These are phyloP conservation scores for Pythium volutum DNA, from an alignment of 352 stramenopile genomes.

Conservation along the genomic window DNA sequence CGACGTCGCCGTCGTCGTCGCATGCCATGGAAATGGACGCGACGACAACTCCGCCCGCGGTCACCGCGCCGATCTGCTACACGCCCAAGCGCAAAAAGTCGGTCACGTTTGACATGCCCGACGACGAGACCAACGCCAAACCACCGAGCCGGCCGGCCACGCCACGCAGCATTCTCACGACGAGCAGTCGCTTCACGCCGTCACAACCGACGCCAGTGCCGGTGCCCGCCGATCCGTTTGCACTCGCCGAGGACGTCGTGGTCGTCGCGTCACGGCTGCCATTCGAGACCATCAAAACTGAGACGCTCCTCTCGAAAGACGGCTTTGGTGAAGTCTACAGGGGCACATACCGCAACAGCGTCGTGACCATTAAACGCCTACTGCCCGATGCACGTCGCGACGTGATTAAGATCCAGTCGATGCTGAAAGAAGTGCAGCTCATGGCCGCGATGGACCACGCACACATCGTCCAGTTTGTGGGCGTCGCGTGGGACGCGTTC, in stretches of 20 bases:
- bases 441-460: constrained; percentile 33
- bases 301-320: constrained; percentile 19
- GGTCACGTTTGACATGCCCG: background rate
- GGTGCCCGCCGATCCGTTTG: background rate
- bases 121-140: background rate
- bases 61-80: background rate
- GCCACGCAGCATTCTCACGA: background rate
- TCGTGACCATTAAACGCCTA: constrained; percentile 54
- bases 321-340: constrained; percentile 57
- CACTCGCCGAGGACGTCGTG: constrained; percentile 7
- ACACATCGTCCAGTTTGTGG: constrained; percentile 42
- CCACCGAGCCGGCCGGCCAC: background rate
- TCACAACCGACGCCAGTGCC: background rate
- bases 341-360: constrained; percentile 31
- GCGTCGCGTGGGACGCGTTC: constrained; percentile 49
- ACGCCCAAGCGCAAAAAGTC: constrained; percentile 2
- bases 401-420: constrained; percentile 7
- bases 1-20: background rate
- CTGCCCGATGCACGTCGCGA: constrained; percentile 24
- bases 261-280: constrained; percentile 10
- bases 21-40: background rate
- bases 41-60: background rate
- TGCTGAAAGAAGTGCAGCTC: constrained; percentile 26
- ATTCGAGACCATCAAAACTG: constrained; percentile 15
- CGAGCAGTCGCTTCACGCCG: background rate